Evolutionary conservation across 2,329 filamentous ascomycete species (phyloP).

Genomic region (Colletotrichum theobromicola): DNA sequence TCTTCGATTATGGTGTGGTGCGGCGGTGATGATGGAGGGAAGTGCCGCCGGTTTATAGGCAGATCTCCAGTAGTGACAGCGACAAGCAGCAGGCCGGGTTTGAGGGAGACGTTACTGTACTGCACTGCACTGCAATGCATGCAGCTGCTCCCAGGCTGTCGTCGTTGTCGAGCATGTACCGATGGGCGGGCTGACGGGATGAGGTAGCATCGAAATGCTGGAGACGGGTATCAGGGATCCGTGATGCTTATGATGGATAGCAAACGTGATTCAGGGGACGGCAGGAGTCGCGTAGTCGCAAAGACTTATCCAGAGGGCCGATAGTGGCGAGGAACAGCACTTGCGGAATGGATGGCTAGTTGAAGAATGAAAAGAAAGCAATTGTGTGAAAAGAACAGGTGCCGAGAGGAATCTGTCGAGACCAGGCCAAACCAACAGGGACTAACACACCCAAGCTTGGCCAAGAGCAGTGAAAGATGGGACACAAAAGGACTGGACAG

Average conservation of each 20-base stretch:
- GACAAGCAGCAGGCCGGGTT: not conserved
- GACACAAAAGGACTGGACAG: not conserved
- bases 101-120: not conserved
- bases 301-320: not conserved
- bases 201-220: constrained; percentile 1
- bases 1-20: constrained; percentile 10
- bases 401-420: not conserved
- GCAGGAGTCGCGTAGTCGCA: not conserved
- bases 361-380: not conserved
- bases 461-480: not conserved
- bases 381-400: not conserved
- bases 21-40: constrained; percentile 4
- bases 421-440: not conserved
- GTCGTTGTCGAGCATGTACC: not conserved
- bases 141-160: constrained; percentile 7
- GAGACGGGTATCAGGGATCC: not conserved
- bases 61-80: not conserved
- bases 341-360: not conserved
- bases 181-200: not conserved
- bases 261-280: not conserved
- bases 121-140: constrained; percentile 7
- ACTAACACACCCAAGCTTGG: not conserved
- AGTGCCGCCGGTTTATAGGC: not conserved
- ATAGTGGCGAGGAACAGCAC: not conserved
- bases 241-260: not conserved